Evolutionary conservation across 352 stramenopile species (phyloP), one percentile per base, ranked within the genome.

Genomic region (Heterotrichella gracilis): DNA sequence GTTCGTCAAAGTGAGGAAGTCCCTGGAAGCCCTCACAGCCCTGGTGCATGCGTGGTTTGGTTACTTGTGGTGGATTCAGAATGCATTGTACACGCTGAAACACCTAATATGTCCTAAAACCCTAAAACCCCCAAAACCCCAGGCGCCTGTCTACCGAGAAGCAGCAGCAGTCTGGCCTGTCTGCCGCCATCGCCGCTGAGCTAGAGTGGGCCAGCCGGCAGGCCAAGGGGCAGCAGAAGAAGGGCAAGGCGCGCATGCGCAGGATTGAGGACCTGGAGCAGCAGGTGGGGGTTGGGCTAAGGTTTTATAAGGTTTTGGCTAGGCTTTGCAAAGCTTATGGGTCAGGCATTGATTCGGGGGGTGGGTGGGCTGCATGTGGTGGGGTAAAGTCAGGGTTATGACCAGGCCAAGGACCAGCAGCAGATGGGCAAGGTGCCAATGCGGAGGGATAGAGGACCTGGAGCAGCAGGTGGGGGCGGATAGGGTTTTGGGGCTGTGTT

Each of bases 181-280:
- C 4, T 14, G 17, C 32, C 32, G 4, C 4, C 32, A 17, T 17
- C 17, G 32, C 32, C 32, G 4, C 32, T 42, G 4, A 78, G n/a
- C 75, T 76, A 22, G 81, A 86, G 69, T 79, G 82, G 66, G 81
- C 80, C 32, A 86, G 79, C 70, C 85, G 85, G 74, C 85, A 86
- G 72, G 80, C 84, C 71, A 96, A 95, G 75, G 89, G 87, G 21
- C 87, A 89, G 68, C 78, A 91, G 22, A 80, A 76, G n/a, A 87
- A 87, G 72, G 79, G 71, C 19, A 87, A 88, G 71, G 79, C 82
- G 23, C 77, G 83, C 23, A 70, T 87, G 4, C 85, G 83, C 66
- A 83, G 84, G 73, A 90, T 95, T 73, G 82, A 95, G 70, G 79
- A 87, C 41, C 78, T 96, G 24, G 85, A 94, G 74, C 85, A 86